Evolutionary conservation across 2,329 filamentous ascomycete genomes (phyloP), one percentile per base, ranked within the genome.

Genomic region (Colletotrichum lupini): DNA sequence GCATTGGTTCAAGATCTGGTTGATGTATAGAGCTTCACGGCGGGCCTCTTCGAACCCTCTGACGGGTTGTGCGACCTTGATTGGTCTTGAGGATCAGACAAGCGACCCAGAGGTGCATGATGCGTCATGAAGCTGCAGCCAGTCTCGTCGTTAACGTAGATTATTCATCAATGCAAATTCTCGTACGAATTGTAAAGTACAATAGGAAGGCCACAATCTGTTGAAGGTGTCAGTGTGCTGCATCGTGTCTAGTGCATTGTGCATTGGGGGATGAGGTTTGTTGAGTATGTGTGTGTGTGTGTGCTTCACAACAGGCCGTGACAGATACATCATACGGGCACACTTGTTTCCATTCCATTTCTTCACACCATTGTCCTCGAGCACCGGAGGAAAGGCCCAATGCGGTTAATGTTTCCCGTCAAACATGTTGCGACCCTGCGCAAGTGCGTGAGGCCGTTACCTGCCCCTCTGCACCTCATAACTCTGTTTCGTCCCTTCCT

Each of bases 161-260:
- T 49, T 32, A 72, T 65, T 16, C 32, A 70, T 37, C 67, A 73
- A 66, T 73, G 67, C 60, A 73, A 70, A 66, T 24, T 65, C 35
- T 26, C 28, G 49, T 59, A 24, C 55, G 32, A 35, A 35, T 11
- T 32, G 32, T 35, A 24, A 32, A 28, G 49, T 59, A 30, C 55
- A 28, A 37, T 3, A 26, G 16, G 56, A 56, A 46, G 55, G 55
- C 67, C 32, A 26, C 14, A 24, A 60, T n/a, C 4, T 35, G 6
- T 35, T 61, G 42, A 64, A 60, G 46, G 46, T 46, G 28, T 60
- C 59, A 65, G 37, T 63, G 62, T 53, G 62, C 14, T 55, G 30
- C 49, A n/a, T 24, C 37, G 32, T 63, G 42, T n/a, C 7, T n/a
- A 8, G 22, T 19, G 57, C 24, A 28, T 35, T 52, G 28, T 52